Base-by-base conservation (phyloP, 345 rosid genomes). In the Eucalyptus polyanthemos region DNA sequence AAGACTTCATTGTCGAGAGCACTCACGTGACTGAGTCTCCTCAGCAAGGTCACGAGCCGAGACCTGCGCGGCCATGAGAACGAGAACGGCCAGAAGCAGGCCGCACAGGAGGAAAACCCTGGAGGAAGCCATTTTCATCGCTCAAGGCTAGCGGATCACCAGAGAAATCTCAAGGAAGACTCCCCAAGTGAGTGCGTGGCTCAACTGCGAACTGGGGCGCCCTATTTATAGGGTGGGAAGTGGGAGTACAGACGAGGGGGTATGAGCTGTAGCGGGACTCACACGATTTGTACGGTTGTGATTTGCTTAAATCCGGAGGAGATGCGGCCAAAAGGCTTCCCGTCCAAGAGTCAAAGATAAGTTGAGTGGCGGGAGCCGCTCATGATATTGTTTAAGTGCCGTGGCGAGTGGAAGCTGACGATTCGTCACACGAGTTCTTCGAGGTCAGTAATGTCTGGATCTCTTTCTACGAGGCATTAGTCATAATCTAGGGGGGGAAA, bases 21-120 rank as follows among this genome's bases (percentile, higher is more conserved):
- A 14, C 21, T 72, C 81, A 88, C 89, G 34, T 12, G 86, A 31
- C 62, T 34, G 67, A 50, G 90, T 58, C 15, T 65, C 69, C 89
- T 88, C 88, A 34, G 89, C 87, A 16, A 91, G 89, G 44, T 88
- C 90, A 22, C 90, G 88, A 86, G 93, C 93, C 27, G 89, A 87
- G 58, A 88, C 88, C 87, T 91, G 29, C 3, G 47, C 9, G 29
- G 29, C 9, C 85, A 76, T 76, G 85, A 76, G 85, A 76, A 76
- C 16, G 24, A 76, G 3, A 76, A 76, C 29, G 29, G 29, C 85
- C 47, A 76, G 24, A 22, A 76, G 85, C 47, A 76, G 47, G 85
- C 47, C 85, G 29, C 83, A 76, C 85, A 76, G 47, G 8, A 76
- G 47, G 7, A 76, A 76, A 76, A 22, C 85, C 9, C 47, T 76